These are phyloP conservation scores for Gillenia trifoliata DNA, from an alignment of 306 rosid genomes.

Conservation along the genomic window DNA sequence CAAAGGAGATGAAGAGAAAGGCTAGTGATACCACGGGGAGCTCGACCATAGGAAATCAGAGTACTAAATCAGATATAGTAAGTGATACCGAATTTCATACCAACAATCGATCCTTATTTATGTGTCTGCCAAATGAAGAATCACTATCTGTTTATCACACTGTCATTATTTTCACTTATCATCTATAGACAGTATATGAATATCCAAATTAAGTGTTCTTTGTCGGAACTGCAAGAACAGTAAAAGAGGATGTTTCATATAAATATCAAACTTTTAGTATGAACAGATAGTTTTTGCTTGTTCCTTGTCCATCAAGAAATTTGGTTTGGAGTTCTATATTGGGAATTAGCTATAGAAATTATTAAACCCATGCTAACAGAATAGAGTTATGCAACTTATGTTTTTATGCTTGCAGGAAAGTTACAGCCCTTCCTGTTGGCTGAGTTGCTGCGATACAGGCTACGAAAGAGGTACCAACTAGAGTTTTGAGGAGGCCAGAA, in stretches of 20 bases:
- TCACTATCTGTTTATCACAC: not conserved
- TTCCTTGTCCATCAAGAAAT: not conserved
- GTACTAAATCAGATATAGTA: conserved; percentile 27
- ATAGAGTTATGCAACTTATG: not conserved
- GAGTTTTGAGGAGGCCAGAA: not conserved
- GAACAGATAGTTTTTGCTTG: too few relatives aligned
- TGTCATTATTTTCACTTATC: not conserved
- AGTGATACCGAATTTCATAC: not conserved
- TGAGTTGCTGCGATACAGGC: conserved; percentile 29
- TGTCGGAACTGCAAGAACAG: not conserved
- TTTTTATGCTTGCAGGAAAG: conserved; percentile 28
- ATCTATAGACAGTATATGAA: not conserved
- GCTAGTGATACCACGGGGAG: conserved; percentile 9
- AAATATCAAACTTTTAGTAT: too few relatives aligned
- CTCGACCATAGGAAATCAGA: conserved; percentile 11
- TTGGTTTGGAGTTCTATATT: not conserved
- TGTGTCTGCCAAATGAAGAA: not conserved
- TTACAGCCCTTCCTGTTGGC: conserved; percentile 35
- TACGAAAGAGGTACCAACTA: not conserved
- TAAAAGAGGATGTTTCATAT: too few relatives aligned
- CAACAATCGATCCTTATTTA: not conserved
- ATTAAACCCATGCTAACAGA: not conserved
- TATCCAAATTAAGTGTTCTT: not conserved
- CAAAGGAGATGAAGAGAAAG: conserved; percentile 10
- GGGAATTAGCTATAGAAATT: not conserved